phyloP scores from a whole-genome alignment of 2,329 filamentous ascomycete genomes.

The Fusarium xyrophilum region DNA sequence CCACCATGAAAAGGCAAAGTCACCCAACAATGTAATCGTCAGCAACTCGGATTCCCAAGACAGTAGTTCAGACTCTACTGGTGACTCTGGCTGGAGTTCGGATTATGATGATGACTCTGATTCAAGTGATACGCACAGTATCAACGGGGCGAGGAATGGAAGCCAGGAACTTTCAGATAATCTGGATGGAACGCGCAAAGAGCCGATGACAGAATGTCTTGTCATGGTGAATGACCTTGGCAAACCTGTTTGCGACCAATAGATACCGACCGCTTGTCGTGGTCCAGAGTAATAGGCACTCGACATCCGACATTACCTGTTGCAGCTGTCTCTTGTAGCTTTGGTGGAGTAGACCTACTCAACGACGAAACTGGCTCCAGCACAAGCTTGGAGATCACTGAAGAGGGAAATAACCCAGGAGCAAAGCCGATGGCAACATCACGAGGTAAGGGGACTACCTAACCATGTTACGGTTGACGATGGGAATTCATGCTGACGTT shows the following conservation, averaged over 20 bases:
- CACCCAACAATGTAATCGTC: neutral
- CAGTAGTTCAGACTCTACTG: neutral
- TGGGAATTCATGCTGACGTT: neutral
- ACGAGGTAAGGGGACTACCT: neutral
- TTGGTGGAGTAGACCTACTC: neutral
- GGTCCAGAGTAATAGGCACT: neutral
- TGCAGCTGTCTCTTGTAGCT: neutral
- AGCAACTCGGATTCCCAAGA: neutral
- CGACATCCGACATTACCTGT: neutral
- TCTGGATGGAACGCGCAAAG: neutral
- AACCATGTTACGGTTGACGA: rapidly evolving
- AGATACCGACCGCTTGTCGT: rapidly evolving
- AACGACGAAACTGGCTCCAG: neutral
- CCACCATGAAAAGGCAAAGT: neutral
- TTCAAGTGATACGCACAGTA: neutral
- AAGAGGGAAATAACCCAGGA: neutral
- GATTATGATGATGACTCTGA: neutral
- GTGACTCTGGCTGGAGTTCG: neutral
- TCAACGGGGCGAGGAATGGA: rapidly evolving
- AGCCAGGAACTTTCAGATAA: rapidly evolving
- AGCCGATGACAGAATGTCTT: neutral
- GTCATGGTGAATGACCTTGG: neutral
- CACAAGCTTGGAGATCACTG: neutral
- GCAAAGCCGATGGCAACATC: neutral
- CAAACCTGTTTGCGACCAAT: neutral